Evolutionary conservation across 352 stramenopile species (phyloP).

Genomic region (Phytophthora melonis): DNA sequence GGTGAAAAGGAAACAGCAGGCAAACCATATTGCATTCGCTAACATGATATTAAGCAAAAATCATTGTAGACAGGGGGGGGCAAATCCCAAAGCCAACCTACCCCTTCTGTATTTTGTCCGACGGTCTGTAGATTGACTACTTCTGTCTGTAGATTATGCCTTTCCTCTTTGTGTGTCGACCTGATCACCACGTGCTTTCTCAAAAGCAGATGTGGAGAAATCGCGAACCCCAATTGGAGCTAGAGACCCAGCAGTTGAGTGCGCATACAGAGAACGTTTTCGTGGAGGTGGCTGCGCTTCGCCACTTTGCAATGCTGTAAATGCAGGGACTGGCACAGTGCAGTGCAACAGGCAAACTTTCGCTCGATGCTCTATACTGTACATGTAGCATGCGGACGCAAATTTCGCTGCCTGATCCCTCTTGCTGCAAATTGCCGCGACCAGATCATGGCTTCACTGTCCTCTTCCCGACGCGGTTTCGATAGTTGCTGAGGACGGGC

Average conservation of each 20-base stretch:
- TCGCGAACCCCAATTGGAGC: not conserved
- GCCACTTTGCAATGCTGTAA: not conserved
- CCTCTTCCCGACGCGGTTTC: not conserved
- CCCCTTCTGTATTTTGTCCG: too few relatives aligned
- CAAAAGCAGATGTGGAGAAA: slow-evolving; percentile 1
- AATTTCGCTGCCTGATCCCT: not conserved
- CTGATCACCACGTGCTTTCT: not conserved
- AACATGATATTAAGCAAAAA: too few relatives aligned
- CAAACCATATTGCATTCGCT: too few relatives aligned
- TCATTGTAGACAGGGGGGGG: too few relatives aligned
- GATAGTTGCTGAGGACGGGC: not conserved
- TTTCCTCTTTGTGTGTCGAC: not conserved
- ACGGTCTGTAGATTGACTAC: too few relatives aligned
- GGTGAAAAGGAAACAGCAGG: too few relatives aligned
- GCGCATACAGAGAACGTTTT: too few relatives aligned
- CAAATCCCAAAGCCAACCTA: too few relatives aligned
- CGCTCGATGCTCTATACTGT: not conserved
- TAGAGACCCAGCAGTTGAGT: not conserved
- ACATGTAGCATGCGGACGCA: not conserved
- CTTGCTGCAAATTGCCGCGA: not conserved
- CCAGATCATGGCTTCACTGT: not conserved
- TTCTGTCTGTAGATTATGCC: too few relatives aligned
- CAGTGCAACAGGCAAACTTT: not conserved
- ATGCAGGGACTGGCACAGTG: not conserved
- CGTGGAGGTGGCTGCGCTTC: not conserved